Conservation (phyloP, 2,329 filamentous ascomycete genomes). For the Fusarium aywerte region DNA sequence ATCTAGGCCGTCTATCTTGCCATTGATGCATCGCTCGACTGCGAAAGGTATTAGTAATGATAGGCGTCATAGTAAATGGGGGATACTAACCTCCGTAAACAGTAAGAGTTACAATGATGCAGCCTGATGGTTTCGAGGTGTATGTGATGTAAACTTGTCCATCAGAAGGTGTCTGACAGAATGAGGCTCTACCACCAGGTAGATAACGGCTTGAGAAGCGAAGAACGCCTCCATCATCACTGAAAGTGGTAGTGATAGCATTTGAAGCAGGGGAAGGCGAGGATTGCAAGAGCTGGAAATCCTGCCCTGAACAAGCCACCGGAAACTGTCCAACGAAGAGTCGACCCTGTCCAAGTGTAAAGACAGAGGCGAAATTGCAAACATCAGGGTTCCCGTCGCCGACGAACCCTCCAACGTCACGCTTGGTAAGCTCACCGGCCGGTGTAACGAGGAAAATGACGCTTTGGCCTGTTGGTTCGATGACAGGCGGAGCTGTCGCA, state of each 20-base stretch:
- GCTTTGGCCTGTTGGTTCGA: background rate
- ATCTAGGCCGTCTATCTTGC: background rate
- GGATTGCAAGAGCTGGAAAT: background rate
- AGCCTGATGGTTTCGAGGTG: background rate
- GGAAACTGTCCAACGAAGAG: background rate
- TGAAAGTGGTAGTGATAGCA: background rate
- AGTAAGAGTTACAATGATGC: background rate
- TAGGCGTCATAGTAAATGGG: accelerated
- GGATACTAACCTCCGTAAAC: background rate
- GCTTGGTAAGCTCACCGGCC: background rate
- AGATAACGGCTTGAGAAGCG: background rate
- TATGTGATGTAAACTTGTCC: constrained; percentile 12
- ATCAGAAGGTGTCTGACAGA: constrained; percentile 1
- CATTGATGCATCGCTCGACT: background rate
- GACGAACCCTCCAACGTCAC: constrained; percentile 1
- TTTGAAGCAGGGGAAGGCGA: background rate
- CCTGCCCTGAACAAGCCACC: background rate
- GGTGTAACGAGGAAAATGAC: background rate
- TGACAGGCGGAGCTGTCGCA: background rate
- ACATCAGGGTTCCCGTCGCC: background rate
- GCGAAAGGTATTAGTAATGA: background rate
- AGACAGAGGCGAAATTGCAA: background rate
- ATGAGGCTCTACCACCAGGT: background rate
- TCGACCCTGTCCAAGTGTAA: background rate
- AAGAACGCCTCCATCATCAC: background rate